Evolutionary conservation across 2,329 filamentous ascomycete species (phyloP).

Genomic region (Fusarium floridanum): DNA sequence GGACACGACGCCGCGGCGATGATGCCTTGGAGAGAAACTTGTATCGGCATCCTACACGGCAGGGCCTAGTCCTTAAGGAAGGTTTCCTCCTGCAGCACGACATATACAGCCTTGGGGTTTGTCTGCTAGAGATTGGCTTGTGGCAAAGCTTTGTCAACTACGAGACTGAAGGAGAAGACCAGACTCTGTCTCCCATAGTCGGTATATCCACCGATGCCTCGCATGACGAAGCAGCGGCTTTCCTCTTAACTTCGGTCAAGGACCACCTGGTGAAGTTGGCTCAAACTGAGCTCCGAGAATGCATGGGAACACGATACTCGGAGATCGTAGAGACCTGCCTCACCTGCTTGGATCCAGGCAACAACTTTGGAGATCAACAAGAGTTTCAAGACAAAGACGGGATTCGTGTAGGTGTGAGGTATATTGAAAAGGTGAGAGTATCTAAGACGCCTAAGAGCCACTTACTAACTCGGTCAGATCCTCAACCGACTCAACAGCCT

Average conservation of each 20-base stretch:
- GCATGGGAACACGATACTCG: conserved; percentile 49
- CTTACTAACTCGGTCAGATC: neutral
- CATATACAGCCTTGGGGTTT: conserved; percentile 68
- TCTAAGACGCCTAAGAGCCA: neutral
- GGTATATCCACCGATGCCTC: neutral
- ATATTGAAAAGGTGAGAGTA: conserved; percentile 24
- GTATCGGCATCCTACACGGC: conserved; percentile 63
- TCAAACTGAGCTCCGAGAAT: conserved; percentile 26
- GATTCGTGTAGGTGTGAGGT: conserved; percentile 18
- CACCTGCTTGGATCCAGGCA: conserved; percentile 50
- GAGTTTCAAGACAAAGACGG: conserved; percentile 31
- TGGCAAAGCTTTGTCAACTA: conserved; percentile 55
- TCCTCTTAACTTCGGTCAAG: neutral
- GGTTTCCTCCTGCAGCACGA: conserved; percentile 66
- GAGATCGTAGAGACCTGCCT: conserved; percentile 51
- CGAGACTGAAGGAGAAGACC: neutral
- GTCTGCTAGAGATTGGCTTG: conserved; percentile 65
- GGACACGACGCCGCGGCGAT: conserved; percentile 50
- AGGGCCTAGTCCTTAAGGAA: conserved; percentile 55
- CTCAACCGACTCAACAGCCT: neutral
- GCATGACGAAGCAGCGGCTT: neutral
- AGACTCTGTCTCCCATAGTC: neutral
- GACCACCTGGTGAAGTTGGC: neutral
- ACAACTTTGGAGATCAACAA: conserved; percentile 47
- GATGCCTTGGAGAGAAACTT: conserved; percentile 55